These are phyloP conservation scores for Nakazawaea ishiwadae DNA, from an alignment of 805 yeast species.

Conservation along the genomic window DNA sequence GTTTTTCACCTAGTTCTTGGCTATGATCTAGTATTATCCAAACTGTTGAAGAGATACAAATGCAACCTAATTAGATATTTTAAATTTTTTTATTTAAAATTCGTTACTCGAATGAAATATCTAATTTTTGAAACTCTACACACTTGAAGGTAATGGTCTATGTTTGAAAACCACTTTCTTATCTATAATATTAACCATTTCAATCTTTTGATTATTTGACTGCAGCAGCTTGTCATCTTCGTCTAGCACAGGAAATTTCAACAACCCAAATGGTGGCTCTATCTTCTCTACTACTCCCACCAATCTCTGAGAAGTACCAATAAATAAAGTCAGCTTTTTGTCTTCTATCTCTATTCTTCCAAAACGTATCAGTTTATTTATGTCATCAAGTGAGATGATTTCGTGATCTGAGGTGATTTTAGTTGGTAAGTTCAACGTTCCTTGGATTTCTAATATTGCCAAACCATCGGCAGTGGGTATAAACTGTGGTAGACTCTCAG, in stretches of 20 bases:
- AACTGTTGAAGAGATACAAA: too few species aligned
- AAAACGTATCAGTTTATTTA: constrained; percentile 41
- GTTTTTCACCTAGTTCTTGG: too few species aligned
- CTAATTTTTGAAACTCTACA: constrained; percentile 32
- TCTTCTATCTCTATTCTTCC: constrained; percentile 46
- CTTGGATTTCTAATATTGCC: constrained; percentile 66
- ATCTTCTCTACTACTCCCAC: constrained; percentile 56
- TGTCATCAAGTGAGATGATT: background rate
- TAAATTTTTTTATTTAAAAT: too few species aligned
- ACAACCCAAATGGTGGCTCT: constrained; percentile 61
- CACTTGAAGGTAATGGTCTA: constrained; percentile 75
- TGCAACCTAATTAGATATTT: too few species aligned
- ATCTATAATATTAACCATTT: constrained; percentile 54
- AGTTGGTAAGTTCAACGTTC: constrained; percentile 54
- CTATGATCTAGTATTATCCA: too few species aligned
- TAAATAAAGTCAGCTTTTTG: constrained; percentile 48
- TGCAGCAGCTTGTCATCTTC: constrained; percentile 10
- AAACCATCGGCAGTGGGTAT: constrained; percentile 55
- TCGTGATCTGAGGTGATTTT: constrained; percentile 15
- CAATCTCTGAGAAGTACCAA: constrained; percentile 68
- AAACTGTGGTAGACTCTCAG: constrained; percentile 15
- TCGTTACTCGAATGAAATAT: constrained; percentile 19
- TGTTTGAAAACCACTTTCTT: constrained; percentile 58
- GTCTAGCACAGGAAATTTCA: constrained; percentile 36
- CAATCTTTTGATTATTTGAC: constrained; percentile 27